Base-by-base conservation (phyloP, 139 green algal species). In the Coelastrella sp. region DNA sequence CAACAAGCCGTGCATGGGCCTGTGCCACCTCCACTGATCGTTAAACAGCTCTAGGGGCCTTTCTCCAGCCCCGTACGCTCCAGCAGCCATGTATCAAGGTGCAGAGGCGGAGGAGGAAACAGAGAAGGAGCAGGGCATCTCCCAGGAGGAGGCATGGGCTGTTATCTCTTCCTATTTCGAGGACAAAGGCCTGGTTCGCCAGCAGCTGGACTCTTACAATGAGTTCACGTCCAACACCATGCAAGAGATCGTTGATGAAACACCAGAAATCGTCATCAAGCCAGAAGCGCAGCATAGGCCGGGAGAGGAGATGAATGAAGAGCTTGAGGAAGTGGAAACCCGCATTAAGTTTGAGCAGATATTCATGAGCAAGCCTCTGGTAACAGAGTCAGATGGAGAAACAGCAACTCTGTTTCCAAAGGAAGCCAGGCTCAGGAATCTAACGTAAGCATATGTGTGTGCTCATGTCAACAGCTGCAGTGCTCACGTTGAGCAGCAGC, bases 191-290 rank as follows among this genome's bases (percentile, higher is more conserved):
- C 90, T 99, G 2, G 98, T 99, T 37, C 91, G 96, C 19, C 98
- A 99, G 93, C 97, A 99, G 92, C 92, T 99, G 59, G 97, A 99
- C 88, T 98, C 95, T 1, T 99, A 99, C 91, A 98, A 99, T 68
- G 95, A 99, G 88, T 99, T 99, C 86, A 93, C 98, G 51, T 85
- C 93, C 76, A 96, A 98, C 89, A 98, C 93, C 43, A 97, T 99
- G 85, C 96, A 98, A 74, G 92, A 93, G 67, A 92, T 95, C 66
- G 88, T 96, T 63, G 92, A 95, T 23, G 93, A 96, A 59, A 90
- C 89, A 23, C 88, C 83, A 4, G 87, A 93, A 23, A 91, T 97
- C 23, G 74, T 92, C 0, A 84, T 97, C 37, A 91, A 86, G 79
- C 95, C 95, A 7, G 90, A 98, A 88, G 87, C 88, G 37, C 96